A percentile compares a stretch with the other conserved stretches of the same genome.
These are phyloP conservation scores for Arachnopeziza araneosa DNA, from an alignment of 2,329 filamentous ascomycete genomes.

Conservation along the genomic window DNA sequence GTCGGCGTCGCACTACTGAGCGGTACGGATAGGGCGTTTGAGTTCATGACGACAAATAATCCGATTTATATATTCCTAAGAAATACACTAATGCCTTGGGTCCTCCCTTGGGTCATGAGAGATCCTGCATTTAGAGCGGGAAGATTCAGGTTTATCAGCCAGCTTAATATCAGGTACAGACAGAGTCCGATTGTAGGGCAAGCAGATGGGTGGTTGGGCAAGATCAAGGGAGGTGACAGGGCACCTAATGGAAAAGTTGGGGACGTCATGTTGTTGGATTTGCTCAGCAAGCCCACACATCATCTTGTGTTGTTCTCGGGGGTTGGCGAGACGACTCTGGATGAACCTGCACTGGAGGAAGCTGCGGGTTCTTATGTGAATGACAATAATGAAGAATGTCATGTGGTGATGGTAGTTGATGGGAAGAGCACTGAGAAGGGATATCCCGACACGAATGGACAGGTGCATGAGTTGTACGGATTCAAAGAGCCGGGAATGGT, in stretches of 20 bases:
- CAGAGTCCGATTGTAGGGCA: slow-evolving; percentile 34
- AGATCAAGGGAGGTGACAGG: slow-evolving; percentile 42
- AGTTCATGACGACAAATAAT: slow-evolving; percentile 33
- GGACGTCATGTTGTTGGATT: slow-evolving; percentile 20
- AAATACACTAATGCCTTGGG: slow-evolving; percentile 34
- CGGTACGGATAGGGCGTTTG: slow-evolving; percentile 39
- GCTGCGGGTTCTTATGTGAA: background rate
- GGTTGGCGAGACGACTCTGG: slow-evolving; percentile 3
- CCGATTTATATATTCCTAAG: slow-evolving; percentile 34
- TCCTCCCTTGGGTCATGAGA: slow-evolving; percentile 34
- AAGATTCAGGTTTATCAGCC: slow-evolving; percentile 34
- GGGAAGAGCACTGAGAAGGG: background rate
- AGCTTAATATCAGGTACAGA: slow-evolving; percentile 40
- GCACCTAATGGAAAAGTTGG: slow-evolving; percentile 35
- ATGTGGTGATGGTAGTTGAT: background rate
- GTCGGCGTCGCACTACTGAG: slow-evolving; percentile 37
- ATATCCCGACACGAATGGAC: slow-evolving; percentile 18
- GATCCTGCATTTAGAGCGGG: slow-evolving; percentile 16
- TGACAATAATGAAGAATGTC: background rate
- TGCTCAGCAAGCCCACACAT: slow-evolving; percentile 25
- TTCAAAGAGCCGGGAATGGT: slow-evolving; percentile 19
- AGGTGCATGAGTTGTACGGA: slow-evolving; percentile 19
- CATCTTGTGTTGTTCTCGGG: slow-evolving; percentile 33
- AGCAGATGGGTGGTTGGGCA: slow-evolving; percentile 29
- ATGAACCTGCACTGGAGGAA: background rate